phyloP scores from a whole-genome alignment of 1,284 basidiomycete genomes.

The Fomitopsis betulina region DNA sequence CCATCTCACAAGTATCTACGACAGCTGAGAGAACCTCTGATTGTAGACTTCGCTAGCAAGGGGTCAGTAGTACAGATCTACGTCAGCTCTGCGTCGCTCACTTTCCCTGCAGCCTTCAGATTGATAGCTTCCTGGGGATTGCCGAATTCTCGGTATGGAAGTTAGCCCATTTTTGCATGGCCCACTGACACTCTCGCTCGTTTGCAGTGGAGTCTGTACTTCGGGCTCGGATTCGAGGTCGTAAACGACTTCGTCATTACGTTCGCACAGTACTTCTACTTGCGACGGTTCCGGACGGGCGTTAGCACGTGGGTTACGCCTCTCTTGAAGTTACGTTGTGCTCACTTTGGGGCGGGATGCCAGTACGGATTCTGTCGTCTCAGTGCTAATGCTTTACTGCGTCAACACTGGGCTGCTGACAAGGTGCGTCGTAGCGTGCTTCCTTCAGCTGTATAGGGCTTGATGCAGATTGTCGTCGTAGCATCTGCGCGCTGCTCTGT shows the following conservation, averaged over 20 bases:
- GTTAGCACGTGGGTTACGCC: slow-evolving; percentile 14
- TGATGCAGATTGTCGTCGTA: neutral
- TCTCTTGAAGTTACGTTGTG: neutral
- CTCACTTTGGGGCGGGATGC: neutral
- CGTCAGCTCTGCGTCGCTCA: neutral
- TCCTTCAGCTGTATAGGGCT: neutral
- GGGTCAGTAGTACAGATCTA: slow-evolving; percentile 8
- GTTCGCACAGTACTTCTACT: slow-evolving; percentile 15
- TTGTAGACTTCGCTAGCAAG: slow-evolving; percentile 15
- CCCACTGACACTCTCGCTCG: neutral
- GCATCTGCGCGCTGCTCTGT: slow-evolving; percentile 15
- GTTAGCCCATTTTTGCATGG: neutral
- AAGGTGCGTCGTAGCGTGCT: slow-evolving; percentile 9
- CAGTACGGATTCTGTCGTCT: slow-evolving; percentile 14
- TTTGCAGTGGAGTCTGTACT: slow-evolving; percentile 19
- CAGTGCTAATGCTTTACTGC: slow-evolving; percentile 15
- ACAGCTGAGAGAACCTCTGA: neutral
- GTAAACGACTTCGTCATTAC: slow-evolving; percentile 17
- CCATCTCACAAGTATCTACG: neutral
- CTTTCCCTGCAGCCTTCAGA: slow-evolving; percentile 6
- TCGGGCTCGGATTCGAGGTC: slow-evolving; percentile 16
- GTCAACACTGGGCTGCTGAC: slow-evolving; percentile 20
- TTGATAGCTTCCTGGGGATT: slow-evolving; percentile 11
- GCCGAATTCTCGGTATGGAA: slow-evolving; percentile 14
- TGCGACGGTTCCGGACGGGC: slow-evolving; percentile 17